Base-by-base conservation (phyloP, 2,329 filamentous ascomycete genomes). In the Trichoderma endophyticum region DNA sequence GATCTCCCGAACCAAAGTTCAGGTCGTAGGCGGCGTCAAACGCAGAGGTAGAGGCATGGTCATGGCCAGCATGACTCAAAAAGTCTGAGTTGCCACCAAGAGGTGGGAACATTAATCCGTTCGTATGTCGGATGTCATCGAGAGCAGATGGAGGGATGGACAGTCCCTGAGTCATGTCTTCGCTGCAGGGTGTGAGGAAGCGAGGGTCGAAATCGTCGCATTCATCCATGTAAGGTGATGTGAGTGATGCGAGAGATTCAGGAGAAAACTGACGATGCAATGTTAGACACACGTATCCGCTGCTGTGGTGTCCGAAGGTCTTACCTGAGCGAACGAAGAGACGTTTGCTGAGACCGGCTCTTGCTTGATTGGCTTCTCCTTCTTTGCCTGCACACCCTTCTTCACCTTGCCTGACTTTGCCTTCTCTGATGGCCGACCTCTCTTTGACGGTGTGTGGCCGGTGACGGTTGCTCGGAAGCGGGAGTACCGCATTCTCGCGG, bases 401-500 rank as follows among this genome's bases (percentile, higher is more conserved):
- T 81, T 86, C 36, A 77, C 73, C 78, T 89, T 89, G 36, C 83
- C 80, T 34, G 87, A 82, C 56, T 82, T 81, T 36, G 80, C 78
- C 75, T 85, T 87, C 70, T 81, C 80, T 43, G 75, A 76, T 9
- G 81, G 80, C 59, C 83, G 82, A 75, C 82, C 83, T 30, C 86
- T 83, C 77, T 83, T 85, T 73, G 84, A 83, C 11, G 86, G 84
- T 76, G 86, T 83, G 56, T 83, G 79, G 30, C 85, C 85, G 9
- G 84, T 77, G 76, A 89, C 83, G 12, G 84, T 80, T 11, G 81
- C 77, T 32, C 82, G 81, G 77, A 89, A 88, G 43, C 88, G 84
- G 15, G 86, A 86, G 78, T 85, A 90, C 70, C 88, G 83, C 88
- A 90, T 90, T 62, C 88, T 85, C 36, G 88, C 88, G 34, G 88